Conservation (phyloP, 2,329 filamentous ascomycete species). For the Fusarium sp. region DNA sequence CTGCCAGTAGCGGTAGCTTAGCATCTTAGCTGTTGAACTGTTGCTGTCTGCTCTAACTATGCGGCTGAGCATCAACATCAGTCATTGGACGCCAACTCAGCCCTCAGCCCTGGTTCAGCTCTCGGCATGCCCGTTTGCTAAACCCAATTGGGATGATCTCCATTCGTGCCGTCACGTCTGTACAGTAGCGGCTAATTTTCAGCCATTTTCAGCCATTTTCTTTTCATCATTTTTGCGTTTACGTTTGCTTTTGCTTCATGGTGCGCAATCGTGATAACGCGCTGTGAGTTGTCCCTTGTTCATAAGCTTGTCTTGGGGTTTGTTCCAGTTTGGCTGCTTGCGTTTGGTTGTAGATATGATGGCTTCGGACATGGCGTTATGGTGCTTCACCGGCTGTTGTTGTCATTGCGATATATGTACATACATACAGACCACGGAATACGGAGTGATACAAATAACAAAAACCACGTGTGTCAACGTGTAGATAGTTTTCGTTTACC, state of each 20-base stretch:
- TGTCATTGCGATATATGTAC: neutral
- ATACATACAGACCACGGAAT: no score
- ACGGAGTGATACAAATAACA: neutral
- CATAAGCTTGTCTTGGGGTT: neutral
- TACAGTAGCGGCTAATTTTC: slow-evolving; percentile 38
- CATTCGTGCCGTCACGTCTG: slow-evolving; percentile 30
- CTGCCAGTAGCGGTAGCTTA: no score
- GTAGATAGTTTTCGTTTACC: neutral
- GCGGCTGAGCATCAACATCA: slow-evolving; percentile 19
- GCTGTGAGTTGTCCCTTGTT: neutral
- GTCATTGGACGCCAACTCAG: slow-evolving; percentile 29
- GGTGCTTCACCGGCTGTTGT: neutral
- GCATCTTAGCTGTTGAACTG: no score
- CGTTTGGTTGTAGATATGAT: slow-evolving; percentile 29
- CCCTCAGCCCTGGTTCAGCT: slow-evolving; percentile 41
- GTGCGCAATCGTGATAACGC: neutral
- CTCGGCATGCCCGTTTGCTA: slow-evolving; percentile 47
- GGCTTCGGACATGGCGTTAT: slow-evolving; percentile 34
- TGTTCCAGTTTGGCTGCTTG: neutral
- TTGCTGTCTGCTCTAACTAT: neutral
- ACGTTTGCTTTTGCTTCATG: neutral
- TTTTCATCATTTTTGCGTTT: neutral
- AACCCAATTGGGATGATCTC: slow-evolving; percentile 41
- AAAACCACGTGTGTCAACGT: neutral
- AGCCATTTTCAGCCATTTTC: slow-evolving; percentile 30